Evolutionary conservation across 225 moss, liverwort and hornwort genomes (phyloP).

Genomic region (Neckera pumila): DNA sequence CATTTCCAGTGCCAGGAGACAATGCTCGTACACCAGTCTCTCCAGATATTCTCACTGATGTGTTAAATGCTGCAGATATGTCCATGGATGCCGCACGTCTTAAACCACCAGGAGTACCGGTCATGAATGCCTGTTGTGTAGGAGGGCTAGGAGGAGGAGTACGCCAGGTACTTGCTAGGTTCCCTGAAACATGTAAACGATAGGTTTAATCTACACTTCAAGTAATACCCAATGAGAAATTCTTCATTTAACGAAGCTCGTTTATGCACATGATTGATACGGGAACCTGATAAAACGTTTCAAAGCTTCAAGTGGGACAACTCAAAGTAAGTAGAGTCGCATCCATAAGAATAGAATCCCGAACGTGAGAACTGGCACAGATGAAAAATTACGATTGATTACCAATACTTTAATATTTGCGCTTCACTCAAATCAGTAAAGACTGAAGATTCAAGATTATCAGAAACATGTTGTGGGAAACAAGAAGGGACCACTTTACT

Average conservation of each 20-base stretch:
- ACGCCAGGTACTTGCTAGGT: slow-evolving; percentile 80
- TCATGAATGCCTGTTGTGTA: slow-evolving; percentile 39
- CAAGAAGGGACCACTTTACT: background rate
- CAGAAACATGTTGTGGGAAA: background rate
- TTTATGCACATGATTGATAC: background rate
- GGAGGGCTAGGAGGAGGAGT: slow-evolving; percentile 96
- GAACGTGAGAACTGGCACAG: background rate
- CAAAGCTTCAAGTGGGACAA: background rate
- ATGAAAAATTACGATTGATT: background rate
- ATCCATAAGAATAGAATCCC: background rate
- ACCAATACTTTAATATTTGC: background rate
- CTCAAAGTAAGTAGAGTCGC: background rate
- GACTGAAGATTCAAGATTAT: background rate
- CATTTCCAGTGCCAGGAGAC: slow-evolving; percentile 40
- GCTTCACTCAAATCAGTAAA: background rate
- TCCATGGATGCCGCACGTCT: slow-evolving; percentile 90
- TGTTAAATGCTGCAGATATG: slow-evolving; percentile 47
- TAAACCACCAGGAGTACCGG: slow-evolving; percentile 54
- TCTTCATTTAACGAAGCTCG: background rate
- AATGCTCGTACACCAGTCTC: slow-evolving; percentile 56
- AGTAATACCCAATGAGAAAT: background rate
- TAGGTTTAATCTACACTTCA: background rate
- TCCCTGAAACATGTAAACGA: slow-evolving; percentile 41
- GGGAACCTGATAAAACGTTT: background rate
- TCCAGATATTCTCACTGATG: slow-evolving; percentile 47